Percentiles rank a stretch among this genome's conserved stretches.
These are phyloP conservation scores for Rhododendron molle DNA, from an alignment of 148 eudicot species.

Conservation along the genomic window DNA sequence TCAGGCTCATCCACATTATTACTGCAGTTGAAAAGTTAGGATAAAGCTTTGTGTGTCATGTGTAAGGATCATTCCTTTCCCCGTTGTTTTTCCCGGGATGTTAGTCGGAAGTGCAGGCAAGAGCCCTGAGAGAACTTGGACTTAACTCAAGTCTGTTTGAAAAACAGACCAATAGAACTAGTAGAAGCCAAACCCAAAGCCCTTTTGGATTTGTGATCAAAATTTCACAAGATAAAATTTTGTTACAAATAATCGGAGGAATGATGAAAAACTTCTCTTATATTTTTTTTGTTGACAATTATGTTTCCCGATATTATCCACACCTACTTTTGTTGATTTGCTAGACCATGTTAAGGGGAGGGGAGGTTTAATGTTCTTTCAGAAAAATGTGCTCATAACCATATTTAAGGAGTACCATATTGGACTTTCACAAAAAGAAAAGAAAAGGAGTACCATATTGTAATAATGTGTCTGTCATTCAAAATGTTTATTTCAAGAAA, in stretches of 20 bases:
- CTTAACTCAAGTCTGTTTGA: neutral
- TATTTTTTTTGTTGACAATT: neutral
- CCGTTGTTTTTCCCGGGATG: neutral
- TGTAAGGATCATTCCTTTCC: neutral
- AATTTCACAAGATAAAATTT: neutral
- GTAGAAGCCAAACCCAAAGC: neutral
- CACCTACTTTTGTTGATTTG: neutral
- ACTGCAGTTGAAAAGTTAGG: neutral
- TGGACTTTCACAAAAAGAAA: too few relatives aligned
- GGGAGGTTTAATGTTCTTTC: neutral
- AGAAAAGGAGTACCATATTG: neutral
- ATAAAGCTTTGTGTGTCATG: neutral
- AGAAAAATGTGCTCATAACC: neutral
- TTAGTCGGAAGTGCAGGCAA: neutral
- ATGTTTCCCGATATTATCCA: neutral
- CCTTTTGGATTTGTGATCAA: neutral
- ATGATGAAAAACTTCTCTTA: neutral
- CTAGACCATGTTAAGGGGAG: neutral
- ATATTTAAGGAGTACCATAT: neutral
- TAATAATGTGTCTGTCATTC: neutral
- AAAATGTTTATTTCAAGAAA: neutral
- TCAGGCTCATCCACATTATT: neutral
- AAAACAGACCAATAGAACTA: neutral
- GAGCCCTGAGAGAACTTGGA: neutral
- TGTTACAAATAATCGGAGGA: neutral